Percentiles rank a stretch among this genome's conserved stretches.
These are phyloP conservation scores for Purpureocillium lavendulum DNA, from an alignment of 2,329 filamentous ascomycete species.

Conservation along the genomic window DNA sequence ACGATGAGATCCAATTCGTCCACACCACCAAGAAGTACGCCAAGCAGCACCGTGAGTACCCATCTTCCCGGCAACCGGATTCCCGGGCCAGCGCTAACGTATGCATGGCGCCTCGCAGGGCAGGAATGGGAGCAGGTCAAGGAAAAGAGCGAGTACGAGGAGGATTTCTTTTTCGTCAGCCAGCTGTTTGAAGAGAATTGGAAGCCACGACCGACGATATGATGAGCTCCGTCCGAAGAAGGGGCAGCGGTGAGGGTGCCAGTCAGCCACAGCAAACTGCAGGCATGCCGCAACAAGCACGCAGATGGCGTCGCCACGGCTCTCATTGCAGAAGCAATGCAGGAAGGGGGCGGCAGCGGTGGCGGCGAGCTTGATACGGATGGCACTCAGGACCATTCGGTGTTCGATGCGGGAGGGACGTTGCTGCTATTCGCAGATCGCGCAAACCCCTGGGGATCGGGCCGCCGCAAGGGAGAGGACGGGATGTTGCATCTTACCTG, in stretches of 20 bases:
- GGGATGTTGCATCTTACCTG: no score
- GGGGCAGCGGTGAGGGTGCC: neutral
- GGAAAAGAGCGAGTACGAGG: constrained; percentile 35
- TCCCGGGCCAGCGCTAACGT: constrained; percentile 18
- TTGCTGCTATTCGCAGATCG: no score
- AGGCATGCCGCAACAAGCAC: no score
- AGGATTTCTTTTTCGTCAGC: constrained; percentile 52
- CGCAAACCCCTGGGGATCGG: no score
- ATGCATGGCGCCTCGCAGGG: constrained; percentile 14
- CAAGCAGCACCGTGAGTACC: constrained; percentile 36
- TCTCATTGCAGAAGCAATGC: neutral
- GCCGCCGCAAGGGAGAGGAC: no score
- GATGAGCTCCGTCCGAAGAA: constrained; percentile 8
- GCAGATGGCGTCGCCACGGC: neutral
- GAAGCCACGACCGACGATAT: constrained; percentile 26
- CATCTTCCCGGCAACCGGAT: constrained; percentile 11
- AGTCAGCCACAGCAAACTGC: no score
- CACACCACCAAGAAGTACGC: constrained; percentile 34
- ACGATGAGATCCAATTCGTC: constrained; percentile 38
- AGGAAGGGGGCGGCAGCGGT: neutral
- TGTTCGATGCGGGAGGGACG: no score
- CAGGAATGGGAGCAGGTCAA: constrained; percentile 37
- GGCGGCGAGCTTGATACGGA: no score
- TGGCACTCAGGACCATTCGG: no score
- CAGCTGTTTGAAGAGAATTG: constrained; percentile 51